A percentile compares a stretch with the other conserved stretches of the same genome.
Evolutionary conservation across 2,329 filamentous ascomycete genomes (phyloP).

Genomic region (Lasiodiplodia sp.): DNA sequence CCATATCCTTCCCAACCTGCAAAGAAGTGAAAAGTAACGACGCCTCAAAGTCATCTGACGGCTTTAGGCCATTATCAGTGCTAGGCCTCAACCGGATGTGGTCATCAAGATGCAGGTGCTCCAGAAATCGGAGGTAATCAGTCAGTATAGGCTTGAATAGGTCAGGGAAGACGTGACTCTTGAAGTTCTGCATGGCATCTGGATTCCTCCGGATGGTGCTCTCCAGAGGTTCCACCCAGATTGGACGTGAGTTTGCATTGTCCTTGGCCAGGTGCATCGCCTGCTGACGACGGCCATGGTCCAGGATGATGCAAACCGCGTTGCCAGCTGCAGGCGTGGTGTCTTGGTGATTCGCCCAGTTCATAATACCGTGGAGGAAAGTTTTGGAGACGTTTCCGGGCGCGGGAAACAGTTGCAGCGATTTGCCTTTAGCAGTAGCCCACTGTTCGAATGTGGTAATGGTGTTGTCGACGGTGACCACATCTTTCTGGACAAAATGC

Average conservation of each 20-base stretch:
- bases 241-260: conserved; percentile 33
- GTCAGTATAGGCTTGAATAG: conserved; percentile 51
- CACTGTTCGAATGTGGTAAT: conserved; percentile 32
- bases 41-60: conserved; percentile 39
- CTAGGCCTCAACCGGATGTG: conserved; percentile 36
- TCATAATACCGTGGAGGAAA: conserved; percentile 38
- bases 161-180: conserved; percentile 56
- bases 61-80: background rate
- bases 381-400: background rate
- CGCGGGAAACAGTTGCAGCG: background rate
- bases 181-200: conserved; percentile 49
- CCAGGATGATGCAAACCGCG: conserved; percentile 46
- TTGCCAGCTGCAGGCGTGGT: conserved; percentile 49
- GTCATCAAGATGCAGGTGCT: conserved; percentile 45
- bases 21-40: conserved; percentile 48
- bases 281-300: conserved; percentile 35
- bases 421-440: conserved; percentile 5
- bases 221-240: conserved; percentile 51
- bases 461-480: conserved; percentile 53
- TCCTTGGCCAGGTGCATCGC: background rate
- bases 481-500: conserved; percentile 68
- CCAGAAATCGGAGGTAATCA: conserved; percentile 51
- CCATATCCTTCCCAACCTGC: conserved; percentile 56
- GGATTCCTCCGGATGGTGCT: conserved; percentile 43
- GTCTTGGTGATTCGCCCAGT: conserved; percentile 50